A percentile compares a stretch with the other conserved stretches of the same genome.
These are phyloP conservation scores for Camellia japonica DNA, from an alignment of 148 eudicot genomes.

Conservation along the genomic window DNA sequence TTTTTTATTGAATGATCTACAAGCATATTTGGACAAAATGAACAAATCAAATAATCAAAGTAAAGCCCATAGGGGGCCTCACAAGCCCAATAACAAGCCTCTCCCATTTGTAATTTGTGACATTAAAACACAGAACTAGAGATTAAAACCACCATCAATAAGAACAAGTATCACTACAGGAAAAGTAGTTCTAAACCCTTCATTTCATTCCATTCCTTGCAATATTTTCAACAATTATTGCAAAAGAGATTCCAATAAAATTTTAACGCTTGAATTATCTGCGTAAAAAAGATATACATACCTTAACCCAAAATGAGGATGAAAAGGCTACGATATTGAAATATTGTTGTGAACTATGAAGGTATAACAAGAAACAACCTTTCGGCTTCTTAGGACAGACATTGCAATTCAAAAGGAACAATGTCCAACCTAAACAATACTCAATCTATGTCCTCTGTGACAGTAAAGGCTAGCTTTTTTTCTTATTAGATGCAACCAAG, in stretches of 20 bases:
- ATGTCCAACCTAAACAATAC: not conserved
- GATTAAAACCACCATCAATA: not conserved
- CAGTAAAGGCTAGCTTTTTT: not conserved
- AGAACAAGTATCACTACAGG: too few species aligned
- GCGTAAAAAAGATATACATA: not conserved
- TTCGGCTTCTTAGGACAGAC: not conserved
- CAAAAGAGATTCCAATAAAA: not conserved
- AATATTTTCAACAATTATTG: not conserved
- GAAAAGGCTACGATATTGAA: not conserved
- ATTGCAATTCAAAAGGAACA: not conserved
- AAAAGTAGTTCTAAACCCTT: not conserved
- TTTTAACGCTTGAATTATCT: not conserved
- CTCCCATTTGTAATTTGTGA: too few species aligned
- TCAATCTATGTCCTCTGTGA: not conserved
- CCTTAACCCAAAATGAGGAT: conserved; percentile 2
- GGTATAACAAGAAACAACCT: not conserved
- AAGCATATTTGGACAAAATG: too few species aligned
- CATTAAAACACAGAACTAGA: too few species aligned
- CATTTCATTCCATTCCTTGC: too few species aligned
- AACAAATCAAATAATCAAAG: too few species aligned
- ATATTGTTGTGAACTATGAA: not conserved
- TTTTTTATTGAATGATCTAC: too few species aligned
- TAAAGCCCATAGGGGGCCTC: too few species aligned
- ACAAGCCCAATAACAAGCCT: too few species aligned
- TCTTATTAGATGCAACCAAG: conserved; percentile 33